A percentile compares a stretch with the other conserved stretches of the same genome.
phyloP scores from a whole-genome alignment of 2,329 filamentous ascomycete species.

The Emmonsiellopsis sp. region DNA sequence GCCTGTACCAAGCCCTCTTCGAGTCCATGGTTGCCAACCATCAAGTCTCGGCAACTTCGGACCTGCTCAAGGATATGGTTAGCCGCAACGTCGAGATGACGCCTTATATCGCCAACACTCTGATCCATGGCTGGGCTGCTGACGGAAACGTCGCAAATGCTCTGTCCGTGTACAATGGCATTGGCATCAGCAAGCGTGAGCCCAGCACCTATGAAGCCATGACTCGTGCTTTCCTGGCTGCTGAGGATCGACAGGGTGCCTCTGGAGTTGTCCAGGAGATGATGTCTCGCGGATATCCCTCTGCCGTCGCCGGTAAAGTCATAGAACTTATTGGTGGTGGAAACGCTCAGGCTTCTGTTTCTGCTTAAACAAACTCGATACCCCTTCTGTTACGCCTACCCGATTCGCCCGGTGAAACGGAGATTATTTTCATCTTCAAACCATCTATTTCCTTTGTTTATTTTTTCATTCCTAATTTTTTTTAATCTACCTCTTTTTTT shows the following conservation, averaged over 20 bases:
- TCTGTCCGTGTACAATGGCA: constrained; percentile 66
- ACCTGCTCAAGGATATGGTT: constrained; percentile 68
- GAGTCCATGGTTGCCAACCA: constrained; percentile 97
- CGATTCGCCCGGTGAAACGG: not conserved
- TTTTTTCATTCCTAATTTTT: not conserved
- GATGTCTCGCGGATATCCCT: constrained; percentile 79
- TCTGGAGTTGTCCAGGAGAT: constrained; percentile 80
- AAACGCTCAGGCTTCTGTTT: constrained; percentile 7
- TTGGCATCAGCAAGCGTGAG: constrained; percentile 71
- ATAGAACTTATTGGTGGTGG: constrained; percentile 66
- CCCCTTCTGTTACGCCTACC: constrained; percentile 7
- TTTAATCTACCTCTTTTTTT: too few relatives aligned
- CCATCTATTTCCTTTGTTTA: not conserved
- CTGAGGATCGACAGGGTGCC: constrained; percentile 68
- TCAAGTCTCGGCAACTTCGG: constrained; percentile 64
- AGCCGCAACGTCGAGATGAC: constrained; percentile 71
- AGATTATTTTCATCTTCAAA: too few relatives aligned
- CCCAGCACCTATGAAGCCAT: constrained; percentile 98
- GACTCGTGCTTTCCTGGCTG: constrained; percentile 83
- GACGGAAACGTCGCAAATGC: constrained; percentile 74
- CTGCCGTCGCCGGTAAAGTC: constrained; percentile 87
- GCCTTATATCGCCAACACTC: constrained; percentile 94
- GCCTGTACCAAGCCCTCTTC: constrained; percentile 92
- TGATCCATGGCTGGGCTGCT: constrained; percentile 93
- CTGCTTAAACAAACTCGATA: constrained; percentile 7